A percentile compares a stretch with the other conserved stretches of the same genome.
Evolutionary conservation across 371 early-diverging fungal genomes (phyloP).

Genomic region (Massospora cicadina): DNA sequence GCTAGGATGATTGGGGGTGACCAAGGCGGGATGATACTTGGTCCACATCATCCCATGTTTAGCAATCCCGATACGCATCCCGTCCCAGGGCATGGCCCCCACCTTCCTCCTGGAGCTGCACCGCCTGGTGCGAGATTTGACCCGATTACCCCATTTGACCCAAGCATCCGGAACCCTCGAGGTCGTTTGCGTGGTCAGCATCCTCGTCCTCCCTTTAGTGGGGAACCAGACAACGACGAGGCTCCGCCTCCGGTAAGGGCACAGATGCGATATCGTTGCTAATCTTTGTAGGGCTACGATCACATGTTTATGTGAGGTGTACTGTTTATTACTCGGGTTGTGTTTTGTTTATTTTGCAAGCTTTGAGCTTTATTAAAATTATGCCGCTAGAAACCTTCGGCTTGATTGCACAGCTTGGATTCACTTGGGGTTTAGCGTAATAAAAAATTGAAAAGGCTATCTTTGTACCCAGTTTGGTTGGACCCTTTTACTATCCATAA

Average conservation of each 20-base stretch:
- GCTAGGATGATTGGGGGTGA: constrained; percentile 16
- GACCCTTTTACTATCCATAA: no score
- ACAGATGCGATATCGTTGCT: constrained; percentile 1
- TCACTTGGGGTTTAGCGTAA: no score
- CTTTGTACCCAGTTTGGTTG: no score
- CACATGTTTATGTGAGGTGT: constrained; percentile 39
- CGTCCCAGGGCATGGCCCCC: neutral
- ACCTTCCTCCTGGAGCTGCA: constrained; percentile 41
- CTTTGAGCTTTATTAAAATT: no score
- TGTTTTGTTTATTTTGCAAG: no score
- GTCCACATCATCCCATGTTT: constrained; percentile 81
- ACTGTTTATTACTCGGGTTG: no score
- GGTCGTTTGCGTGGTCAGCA: constrained; percentile 20
- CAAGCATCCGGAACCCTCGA: constrained; percentile 21
- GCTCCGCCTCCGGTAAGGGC: constrained; percentile 36
- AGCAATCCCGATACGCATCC: constrained; percentile 19
- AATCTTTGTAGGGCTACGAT: constrained; percentile 19
- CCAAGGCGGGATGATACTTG: constrained; percentile 70
- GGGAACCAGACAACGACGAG: constrained; percentile 59
- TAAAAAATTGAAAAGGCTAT: no score
- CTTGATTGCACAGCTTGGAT: no score
- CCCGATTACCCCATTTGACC: constrained; percentile 67
- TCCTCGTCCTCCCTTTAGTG: constrained; percentile 22
- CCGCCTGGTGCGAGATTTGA: constrained; percentile 87
- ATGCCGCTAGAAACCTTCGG: no score